Evolutionary conservation across 495 filamentous ascomycete genomes (phyloP).

Genomic region (Schizothecium vesticola): DNA sequence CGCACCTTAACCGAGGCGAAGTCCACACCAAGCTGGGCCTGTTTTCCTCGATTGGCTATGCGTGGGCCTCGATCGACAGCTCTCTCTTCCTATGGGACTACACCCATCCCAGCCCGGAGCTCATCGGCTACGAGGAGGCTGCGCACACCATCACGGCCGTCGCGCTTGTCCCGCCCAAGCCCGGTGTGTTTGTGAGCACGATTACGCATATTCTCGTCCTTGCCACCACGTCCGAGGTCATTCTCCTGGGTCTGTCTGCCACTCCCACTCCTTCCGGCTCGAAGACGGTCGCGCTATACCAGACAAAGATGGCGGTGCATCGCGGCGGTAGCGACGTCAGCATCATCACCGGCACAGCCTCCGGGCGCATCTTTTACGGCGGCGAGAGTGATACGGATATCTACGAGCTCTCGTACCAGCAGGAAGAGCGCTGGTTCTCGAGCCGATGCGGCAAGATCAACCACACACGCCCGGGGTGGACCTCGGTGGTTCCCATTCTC

Average conservation of each 20-base stretch:
- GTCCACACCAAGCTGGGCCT: constrained; percentile 85
- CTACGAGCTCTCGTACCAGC: constrained; percentile 90
- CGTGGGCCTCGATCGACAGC: constrained; percentile 94
- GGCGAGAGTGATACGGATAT: constrained; percentile 77
- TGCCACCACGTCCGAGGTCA: constrained; percentile 75
- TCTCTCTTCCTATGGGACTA: constrained; percentile 98
- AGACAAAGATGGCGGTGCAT: constrained; percentile 72
- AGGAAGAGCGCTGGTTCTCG: constrained; percentile 94
- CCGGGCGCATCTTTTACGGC: constrained; percentile 86
- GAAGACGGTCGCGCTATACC: constrained; percentile 67
- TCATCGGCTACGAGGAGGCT: constrained; percentile 91
- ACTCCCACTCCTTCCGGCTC: constrained; percentile 54
- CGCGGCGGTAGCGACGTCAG: constrained; percentile 64
- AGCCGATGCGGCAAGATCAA: constrained; percentile 75
- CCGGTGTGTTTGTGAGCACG: constrained; percentile 75
- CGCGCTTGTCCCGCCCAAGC: constrained; percentile 68
- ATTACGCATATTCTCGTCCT: constrained; percentile 86
- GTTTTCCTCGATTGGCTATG: constrained; percentile 88
- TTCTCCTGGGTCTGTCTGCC: constrained; percentile 72
- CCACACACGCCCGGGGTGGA: constrained; percentile 73
- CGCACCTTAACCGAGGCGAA: constrained; percentile 79
- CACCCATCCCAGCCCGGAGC: constrained; percentile 73
- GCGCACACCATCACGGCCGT: constrained; percentile 79
- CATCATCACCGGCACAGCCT: constrained; percentile 70
- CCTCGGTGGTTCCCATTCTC: constrained; percentile 59